Base-by-base conservation (phyloP, 768 basidiomycete species). In the Omphalotus guepiniiformis region DNA sequence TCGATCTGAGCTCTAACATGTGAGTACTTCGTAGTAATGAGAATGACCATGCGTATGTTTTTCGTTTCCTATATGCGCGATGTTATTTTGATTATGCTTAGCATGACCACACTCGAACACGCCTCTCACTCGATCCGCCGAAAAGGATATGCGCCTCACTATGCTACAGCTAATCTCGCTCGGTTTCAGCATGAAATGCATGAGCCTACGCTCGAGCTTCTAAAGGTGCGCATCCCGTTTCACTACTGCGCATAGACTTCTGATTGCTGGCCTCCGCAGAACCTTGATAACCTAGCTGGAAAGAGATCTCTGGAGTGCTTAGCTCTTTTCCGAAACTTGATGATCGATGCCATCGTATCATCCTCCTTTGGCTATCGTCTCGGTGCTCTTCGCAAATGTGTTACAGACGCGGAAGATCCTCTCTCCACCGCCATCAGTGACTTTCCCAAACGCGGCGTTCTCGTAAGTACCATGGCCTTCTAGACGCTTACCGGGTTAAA, bases 61-160 rank as follows among this genome's bases (percentile, higher is more conserved):
- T 59, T 61, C 56, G 37, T 59, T 61, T 58, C 71, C 70, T 71
- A 69, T 73, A 71, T 68, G 50, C 62, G 48, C 46, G 42, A 49
- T 56, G 36, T 47, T 32, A 34, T 37, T 27, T 48, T 44, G 36
- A 67, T 55, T 50, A 47, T 28, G 50, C 32, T 30, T 55, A 89
- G 87, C 42, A 88, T 89, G 85, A 88, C 85, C 48, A 86, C 85
- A 42, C 75, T 90, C 47, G 82, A 85, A 57, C 85, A 89, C 53
- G 71, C 79, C 51, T 69, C 72, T 48, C 86, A 90, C 64, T 72
- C 77, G 39, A 73, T 76, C 42, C 83, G 85, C 61, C 80, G 84
- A 51, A 87, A 82, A 64, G 83, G 74, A 42, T 90, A 85, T 62
- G 80, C 85, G 9, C 76, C 81, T 13, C 87, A 88, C 63, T 90